Evolutionary conservation across 352 stramenopile genomes (phyloP), one percentile per base, ranked within the genome.

Genomic region (Blastocystis sp.): DNA sequence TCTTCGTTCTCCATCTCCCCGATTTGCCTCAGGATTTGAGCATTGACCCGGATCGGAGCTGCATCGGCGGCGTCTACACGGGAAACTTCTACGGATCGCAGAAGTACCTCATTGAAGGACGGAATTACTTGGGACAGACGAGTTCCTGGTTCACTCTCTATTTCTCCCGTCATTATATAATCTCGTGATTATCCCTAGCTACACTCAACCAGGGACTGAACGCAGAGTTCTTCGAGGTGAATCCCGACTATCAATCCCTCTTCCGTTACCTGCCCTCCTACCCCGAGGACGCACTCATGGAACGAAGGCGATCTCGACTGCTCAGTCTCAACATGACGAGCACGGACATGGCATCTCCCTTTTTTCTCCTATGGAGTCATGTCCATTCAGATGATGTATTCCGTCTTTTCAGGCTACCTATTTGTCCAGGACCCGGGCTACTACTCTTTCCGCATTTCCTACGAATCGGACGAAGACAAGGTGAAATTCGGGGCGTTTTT

Each of bases 11-110:
- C 10, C 17, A 84, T 84, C 45, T 52, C 56, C 74, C 74, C 10
- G 74, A 84, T 59, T 28, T 84, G 53, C 53, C 74, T n/a, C 74
- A 84, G 48, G 74, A 53, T 67, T 28, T 84, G 21, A 41, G 28
- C 21, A 67, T 84, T 28, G 74, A 84, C 60, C 41, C 40, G 38
- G 28, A 52, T 52, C 45, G 74, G 40, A 66, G 66, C 41, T 84
- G 74, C 56, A 70, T 84, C 52, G 74, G 74, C 38, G 74, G 74
- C 21, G 56, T 19, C 21, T 84, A 84, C n/a, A 66, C 9, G 21
- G 74, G 60, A 3, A 67, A 19, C 40, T 53, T 38, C 45, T 84
- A 67, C 14, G 74, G 74, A 19, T 34, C 45, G 52, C 74, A 84
- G 45, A 19, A 40, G 11, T 84, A 84, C 48, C 41, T 2, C 17